phyloP scores from a whole-genome alignment of 352 stramenopile species.

The Phytopythium helicoides region DNA sequence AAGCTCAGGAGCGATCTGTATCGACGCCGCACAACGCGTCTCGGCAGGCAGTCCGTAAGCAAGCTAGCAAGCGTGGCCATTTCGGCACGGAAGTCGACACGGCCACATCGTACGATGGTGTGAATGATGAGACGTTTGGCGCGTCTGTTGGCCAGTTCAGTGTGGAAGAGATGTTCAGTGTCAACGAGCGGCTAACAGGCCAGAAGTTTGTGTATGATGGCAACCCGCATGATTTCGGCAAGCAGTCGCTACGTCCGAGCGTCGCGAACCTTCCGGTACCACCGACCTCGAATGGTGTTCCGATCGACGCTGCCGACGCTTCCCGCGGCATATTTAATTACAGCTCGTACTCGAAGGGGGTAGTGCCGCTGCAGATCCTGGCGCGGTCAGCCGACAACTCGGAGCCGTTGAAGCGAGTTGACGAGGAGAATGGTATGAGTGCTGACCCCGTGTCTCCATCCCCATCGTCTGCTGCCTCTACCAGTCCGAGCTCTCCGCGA shows the following conservation, averaged over 20 bases:
- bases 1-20: constrained; percentile 50
- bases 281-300: not conserved
- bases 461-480: constrained; percentile 18
- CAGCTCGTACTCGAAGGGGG: constrained; percentile 29
- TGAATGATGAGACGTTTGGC: constrained; percentile 90
- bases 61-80: constrained; percentile 46
- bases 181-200: constrained; percentile 91
- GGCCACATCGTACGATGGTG: constrained; percentile 75
- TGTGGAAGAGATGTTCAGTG: constrained; percentile 95
- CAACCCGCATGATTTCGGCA: constrained; percentile 94
- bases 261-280: not conserved
- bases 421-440: constrained; percentile 26
- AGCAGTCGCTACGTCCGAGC: constrained; percentile 17
- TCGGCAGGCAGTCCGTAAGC: constrained; percentile 26
- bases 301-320: constrained; percentile 2
- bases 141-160: constrained; percentile 70
- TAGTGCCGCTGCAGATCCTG: constrained; percentile 46
- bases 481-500: constrained; percentile 33
- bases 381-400: constrained; percentile 25
- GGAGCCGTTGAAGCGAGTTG: constrained; percentile 45
- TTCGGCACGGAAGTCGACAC: constrained; percentile 85
- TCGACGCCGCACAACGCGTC: constrained; percentile 70
- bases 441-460: constrained; percentile 9
- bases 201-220: constrained; percentile 94
- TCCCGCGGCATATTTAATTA: constrained; percentile 54